Evolutionary conservation across 306 rosid species (phyloP).

Genomic region (Inga laurina): DNA sequence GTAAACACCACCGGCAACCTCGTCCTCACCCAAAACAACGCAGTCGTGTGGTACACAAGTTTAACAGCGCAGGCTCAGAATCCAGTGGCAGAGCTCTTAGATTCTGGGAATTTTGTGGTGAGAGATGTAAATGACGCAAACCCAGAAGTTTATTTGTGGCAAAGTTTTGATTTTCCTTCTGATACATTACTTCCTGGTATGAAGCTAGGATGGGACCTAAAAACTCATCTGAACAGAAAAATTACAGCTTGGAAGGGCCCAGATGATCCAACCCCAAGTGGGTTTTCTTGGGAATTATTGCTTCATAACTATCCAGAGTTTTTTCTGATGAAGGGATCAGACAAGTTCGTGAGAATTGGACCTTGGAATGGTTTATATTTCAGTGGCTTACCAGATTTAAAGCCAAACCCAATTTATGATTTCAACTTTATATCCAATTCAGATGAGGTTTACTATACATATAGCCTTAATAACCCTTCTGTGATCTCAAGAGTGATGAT

Average conservation of each 20-base stretch:
- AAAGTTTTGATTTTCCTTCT: constrained; percentile 54
- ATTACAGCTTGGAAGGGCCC: constrained; percentile 43
- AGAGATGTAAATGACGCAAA: not conserved
- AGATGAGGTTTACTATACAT: not conserved
- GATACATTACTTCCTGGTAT: constrained; percentile 45
- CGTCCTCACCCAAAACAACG: not conserved
- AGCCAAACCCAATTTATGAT: not conserved
- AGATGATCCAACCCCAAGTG: constrained; percentile 42
- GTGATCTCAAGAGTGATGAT: constrained; percentile 9
- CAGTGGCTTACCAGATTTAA: constrained; percentile 10
- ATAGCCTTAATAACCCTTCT: not conserved
- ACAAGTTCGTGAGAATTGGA: not conserved
- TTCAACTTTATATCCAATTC: not conserved
- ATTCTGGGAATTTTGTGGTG: constrained; percentile 34
- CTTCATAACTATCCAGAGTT: constrained; percentile 1
- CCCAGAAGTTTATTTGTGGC: constrained; percentile 28
- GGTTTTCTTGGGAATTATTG: constrained; percentile 15
- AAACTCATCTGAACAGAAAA: constrained; percentile 15
- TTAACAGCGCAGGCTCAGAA: not conserved
- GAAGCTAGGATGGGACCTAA: constrained; percentile 50
- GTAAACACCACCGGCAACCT: constrained; percentile 13
- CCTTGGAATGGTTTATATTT: constrained; percentile 24
- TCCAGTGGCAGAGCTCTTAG: constrained; percentile 35
- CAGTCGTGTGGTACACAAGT: constrained; percentile 27
- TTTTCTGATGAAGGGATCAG: not conserved